These are phyloP conservation scores for Fusarium newnesense DNA, from an alignment of 2,329 filamentous ascomycete species.

Conservation along the genomic window DNA sequence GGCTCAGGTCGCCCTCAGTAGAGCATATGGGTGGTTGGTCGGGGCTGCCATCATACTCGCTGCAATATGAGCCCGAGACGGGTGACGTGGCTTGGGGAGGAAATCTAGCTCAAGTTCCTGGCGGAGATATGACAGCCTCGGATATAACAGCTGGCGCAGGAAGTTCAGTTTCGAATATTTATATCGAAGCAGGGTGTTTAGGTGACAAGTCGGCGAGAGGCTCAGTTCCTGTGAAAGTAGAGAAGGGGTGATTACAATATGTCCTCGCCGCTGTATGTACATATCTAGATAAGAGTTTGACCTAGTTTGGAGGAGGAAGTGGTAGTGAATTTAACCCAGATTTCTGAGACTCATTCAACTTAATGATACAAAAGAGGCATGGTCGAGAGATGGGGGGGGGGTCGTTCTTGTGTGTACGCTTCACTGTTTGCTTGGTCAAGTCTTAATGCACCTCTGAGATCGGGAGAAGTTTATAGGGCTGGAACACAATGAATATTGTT, in stretches of 20 bases:
- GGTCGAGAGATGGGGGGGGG: not conserved
- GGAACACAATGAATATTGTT: not conserved
- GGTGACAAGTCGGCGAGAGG: not conserved
- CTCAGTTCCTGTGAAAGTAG: not conserved
- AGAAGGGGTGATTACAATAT: not conserved
- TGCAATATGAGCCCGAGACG: not conserved
- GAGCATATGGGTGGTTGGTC: not conserved
- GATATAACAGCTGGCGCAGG: not conserved
- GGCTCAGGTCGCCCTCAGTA: not conserved
- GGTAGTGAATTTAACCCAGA: not conserved
- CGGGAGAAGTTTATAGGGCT: too few species aligned
- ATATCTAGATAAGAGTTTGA: not conserved
- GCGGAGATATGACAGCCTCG: not conserved
- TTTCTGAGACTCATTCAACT: not conserved
- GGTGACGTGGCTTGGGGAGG: not conserved
- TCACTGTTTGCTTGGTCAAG: not conserved
- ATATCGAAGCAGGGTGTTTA: not conserved
- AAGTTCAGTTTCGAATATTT: not conserved
- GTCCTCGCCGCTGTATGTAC: not conserved
- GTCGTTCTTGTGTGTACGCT: rapidly evolving
- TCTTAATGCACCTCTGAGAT: not conserved
- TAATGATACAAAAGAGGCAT: not conserved
- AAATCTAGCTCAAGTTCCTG: not conserved
- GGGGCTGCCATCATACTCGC: not conserved
- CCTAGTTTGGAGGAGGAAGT: not conserved